Evolutionary conservation across 352 stramenopile genomes (phyloP), one percentile per base, ranked within the genome.

Genomic region (Phytophthora meadii): DNA sequence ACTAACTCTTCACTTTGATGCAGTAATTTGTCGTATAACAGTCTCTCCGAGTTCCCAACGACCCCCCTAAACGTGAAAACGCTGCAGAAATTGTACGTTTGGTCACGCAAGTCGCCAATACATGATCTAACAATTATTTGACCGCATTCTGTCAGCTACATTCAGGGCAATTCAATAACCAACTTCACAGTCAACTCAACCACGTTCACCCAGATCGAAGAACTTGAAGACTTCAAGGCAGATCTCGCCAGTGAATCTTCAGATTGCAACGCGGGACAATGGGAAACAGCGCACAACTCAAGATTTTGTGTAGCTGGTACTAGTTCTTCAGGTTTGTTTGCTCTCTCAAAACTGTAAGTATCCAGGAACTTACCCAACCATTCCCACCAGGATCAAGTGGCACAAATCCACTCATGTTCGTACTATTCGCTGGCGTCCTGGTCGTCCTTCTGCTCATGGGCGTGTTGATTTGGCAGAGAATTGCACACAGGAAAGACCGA

Each of bases 21-120:
- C 42, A 80, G 72, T 51, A 80, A 80, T 30, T 24, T 80, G 24
- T 77, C 72, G 1, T 72, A 70, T 52, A 80, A 80, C 60, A 58
- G 72, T 12, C 50, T 80, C 17, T 58, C 68, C 11, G 39, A 19
- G 14, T 73, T 80, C 24, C 68, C 72, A 17, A 68, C 48, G 5
- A 67, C 60, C 6, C 47, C 61, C 14, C 52, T 80, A 19, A 70
- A 68, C 41, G 32, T 77, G 9, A 60, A 62, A 12, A 62, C 49
- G 8, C 54, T 80, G 17, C 41, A 42, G 14, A 66, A 66, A 62
- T 61, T 77, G 68, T 77, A 70, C 22, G 37, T 19, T 8, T 42
- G 39, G 40, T 51, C 37, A 48, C 9, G 9, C 14, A 27, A 44
- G 3, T 28, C 24, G 4, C 4, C 10, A 46, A 54, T 22, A 41